Evolutionary conservation across 306 rosid species (phyloP), one percentile per base, ranked within the genome.

Genomic region (Coriaria nepalensis): DNA sequence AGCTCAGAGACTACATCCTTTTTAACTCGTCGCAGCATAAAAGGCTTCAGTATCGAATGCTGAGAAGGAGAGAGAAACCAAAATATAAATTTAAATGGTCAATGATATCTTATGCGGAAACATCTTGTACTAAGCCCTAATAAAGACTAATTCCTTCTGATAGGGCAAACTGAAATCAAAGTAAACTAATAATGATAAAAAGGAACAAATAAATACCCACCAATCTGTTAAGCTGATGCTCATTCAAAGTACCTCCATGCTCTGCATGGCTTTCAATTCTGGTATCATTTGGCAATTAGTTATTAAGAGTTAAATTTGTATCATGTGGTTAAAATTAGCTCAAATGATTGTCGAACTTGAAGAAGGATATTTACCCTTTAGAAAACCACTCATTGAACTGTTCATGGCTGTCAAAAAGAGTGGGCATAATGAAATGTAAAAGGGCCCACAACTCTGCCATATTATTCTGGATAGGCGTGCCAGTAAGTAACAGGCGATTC

Each of bases 391-490:
- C 98, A 67, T 90, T 90, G 61, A 90, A 90, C 66, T 90, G 98
- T 57, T 90, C 96, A 6, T 90, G 98, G 77, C 98, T 90, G 60
- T 90, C 98, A 61, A 90, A 90, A 63, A 90, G 71, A 48, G 94
- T 90, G 13, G 98, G 98, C 98, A 90, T 90, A 41, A 90, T 90
- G 65, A 90, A 90, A 69, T 90, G 98, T 45, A 90, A 73, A 60
- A 90, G 92, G 62, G 98, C 95, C 98, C 98, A 90, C 73, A 90
- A 61, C 76, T 90, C 98, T 2, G 98, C 95, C 98, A 90, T 90
- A 60, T 90, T 92, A 69, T 92, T 92, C 63, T 92, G 98, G 68
- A 92, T 72, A 40, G 98, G 98, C 33, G 98, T 92, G 45, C 98
- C 98, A 15, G 98, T 92, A 55, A 92, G 75, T 66, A 92, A 75